Evolutionary conservation across 2,329 filamentous ascomycete species (phyloP), one percentile per base, ranked within the genome.

Genomic region (Pseudogymnoascus sp.): DNA sequence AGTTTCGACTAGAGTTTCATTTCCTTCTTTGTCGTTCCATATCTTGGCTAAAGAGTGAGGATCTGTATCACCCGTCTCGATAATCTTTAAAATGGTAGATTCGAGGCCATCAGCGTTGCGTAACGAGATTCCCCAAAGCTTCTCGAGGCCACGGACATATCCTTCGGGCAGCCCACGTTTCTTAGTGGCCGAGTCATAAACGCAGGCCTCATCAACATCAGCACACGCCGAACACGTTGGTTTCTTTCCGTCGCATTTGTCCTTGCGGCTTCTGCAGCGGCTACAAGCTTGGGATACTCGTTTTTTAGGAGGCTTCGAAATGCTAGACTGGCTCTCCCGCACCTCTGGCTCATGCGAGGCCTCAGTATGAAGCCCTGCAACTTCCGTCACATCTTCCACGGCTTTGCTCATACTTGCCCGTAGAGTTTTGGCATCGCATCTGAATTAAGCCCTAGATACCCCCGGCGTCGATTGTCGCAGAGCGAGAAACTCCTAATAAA

Each of bases 151-250:
- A 35, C 88, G 82, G 62, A 92, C 87, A 70, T 92, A 91, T 14
- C 90, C 89, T n/a, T 89, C 89, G 68, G 89, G 89, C 9, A 92
- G 84, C 3, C 90, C 89, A 66, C 89, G 81, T 72, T 91, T 91
- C 74, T 90, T 91, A 6, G 87, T 85, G 61, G 84, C 85, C 61
- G 87, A 82, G 65, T 88, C 84, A 72, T 92, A 92, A 80, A 81
- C 79, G 68, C 83, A 86, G 7, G 73, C 69, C 62, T 82, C 75
- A 16, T 77, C 77, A 41, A 82, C 79, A 3, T 77, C 73, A 28
- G 75, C 75, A 72, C 83, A 86, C 1, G 82, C 84, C 14, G 86
- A 86, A 72, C 90, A 92, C 35, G 79, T 73, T 58, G 88, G 80
- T 61, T 82, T 83, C 39, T 79, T 73, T n/a, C 83, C 83, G 66